Conservation (phyloP, 345 rosid species). For the Fremontodendron californicum region DNA sequence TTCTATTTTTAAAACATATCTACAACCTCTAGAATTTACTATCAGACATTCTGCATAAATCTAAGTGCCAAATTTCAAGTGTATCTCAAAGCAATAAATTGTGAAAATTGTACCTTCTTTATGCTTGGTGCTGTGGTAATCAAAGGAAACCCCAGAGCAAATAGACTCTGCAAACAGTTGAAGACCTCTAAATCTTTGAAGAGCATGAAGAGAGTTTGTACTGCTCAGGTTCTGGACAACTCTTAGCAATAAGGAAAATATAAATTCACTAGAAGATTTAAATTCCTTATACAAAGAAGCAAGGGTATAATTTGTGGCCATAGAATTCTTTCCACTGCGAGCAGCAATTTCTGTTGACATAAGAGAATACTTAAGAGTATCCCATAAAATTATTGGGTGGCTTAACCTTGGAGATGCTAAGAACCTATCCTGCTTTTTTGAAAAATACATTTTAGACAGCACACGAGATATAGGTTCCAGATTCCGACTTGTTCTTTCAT, state of each 20-base stretch:
- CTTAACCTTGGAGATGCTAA: constrained; percentile 40
- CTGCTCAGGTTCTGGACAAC: constrained; percentile 53
- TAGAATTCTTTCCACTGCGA: constrained; percentile 54
- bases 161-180: constrained; percentile 77
- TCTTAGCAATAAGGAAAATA: constrained; percentile 66
- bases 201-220: constrained; percentile 56
- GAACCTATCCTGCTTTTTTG: constrained; percentile 36
- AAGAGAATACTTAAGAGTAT: constrained; percentile 79
- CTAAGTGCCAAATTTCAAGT: neutral
- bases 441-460: constrained; percentile 59
- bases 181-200: constrained; percentile 79
- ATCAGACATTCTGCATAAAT: neutral
- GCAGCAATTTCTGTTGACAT: constrained; percentile 74
- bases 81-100: neutral
- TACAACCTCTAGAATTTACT: neutral
- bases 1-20: neutral
- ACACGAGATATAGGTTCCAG: constrained; percentile 45
- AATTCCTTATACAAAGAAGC: constrained; percentile 63
- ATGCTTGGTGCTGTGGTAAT: constrained; percentile 30
- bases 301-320: constrained; percentile 47
- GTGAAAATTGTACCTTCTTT: constrained; percentile 42
- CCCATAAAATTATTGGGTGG: constrained; percentile 76
- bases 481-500: constrained; percentile 39
- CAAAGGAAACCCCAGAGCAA: constrained; percentile 53
- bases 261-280: constrained; percentile 61